phyloP scores from a whole-genome alignment of 2,329 filamentous ascomycete species.

The Rasamsonia emersonii region DNA sequence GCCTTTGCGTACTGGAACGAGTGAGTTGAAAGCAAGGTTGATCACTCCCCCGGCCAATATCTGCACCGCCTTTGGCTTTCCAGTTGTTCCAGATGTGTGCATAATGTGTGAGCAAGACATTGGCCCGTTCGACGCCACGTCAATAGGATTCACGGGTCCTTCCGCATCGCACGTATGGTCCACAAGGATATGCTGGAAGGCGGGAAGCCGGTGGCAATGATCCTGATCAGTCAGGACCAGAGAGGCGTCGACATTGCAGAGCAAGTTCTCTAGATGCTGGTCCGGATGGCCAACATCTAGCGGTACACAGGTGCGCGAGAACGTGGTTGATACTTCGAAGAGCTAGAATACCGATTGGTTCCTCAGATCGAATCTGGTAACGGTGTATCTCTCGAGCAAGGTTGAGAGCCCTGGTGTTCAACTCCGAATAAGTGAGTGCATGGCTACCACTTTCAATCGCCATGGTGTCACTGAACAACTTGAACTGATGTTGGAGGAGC shows the following conservation, averaged over 20 bases:
- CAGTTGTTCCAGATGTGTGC: conserved; percentile 60
- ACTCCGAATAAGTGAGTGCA: no score
- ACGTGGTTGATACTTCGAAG: conserved; percentile 9
- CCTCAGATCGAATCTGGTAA: no score
- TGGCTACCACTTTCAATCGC: no score
- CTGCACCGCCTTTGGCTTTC: conserved; percentile 67
- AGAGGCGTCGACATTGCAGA: conserved; percentile 4
- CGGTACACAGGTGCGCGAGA: conserved; percentile 10
- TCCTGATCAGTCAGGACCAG: conserved; percentile 10
- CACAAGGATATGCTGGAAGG: background rate
- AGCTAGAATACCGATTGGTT: conserved; percentile 8
- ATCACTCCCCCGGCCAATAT: conserved; percentile 49
- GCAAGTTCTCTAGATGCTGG: conserved; percentile 1
- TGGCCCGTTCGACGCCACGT: background rate
- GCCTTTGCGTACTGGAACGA: no score
- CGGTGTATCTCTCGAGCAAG: no score
- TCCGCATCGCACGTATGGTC: no score
- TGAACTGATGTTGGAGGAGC: no score
- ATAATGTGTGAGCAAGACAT: conserved; percentile 18
- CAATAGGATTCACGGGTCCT: background rate
- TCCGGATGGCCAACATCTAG: conserved; percentile 6
- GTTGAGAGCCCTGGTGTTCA: no score
- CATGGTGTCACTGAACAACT: no score
- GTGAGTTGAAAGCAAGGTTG: no score
- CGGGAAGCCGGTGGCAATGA: conserved; percentile 22